These are phyloP conservation scores for Cryphonectria radicalis DNA, from an alignment of 2,329 filamentous ascomycete genomes.

Conservation along the genomic window DNA sequence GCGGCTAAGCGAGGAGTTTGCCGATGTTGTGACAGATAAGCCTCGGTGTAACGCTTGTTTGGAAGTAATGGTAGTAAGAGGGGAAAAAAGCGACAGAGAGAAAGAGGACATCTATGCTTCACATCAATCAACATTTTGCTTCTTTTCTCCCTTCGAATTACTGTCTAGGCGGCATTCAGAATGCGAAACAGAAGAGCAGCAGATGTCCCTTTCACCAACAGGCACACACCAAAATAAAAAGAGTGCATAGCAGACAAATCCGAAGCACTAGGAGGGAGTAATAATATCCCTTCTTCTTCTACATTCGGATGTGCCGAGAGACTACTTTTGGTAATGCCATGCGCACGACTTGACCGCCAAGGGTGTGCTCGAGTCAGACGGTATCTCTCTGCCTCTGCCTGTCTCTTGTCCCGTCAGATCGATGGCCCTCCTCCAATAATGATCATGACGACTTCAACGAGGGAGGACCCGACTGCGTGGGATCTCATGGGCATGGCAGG, in stretches of 20 bases:
- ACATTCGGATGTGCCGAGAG: neutral
- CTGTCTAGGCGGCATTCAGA: neutral
- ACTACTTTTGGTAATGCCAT: conserved; percentile 2
- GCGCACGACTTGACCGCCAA: conserved; percentile 4
- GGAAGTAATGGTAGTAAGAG: neutral
- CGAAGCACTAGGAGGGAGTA: neutral
- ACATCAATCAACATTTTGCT: neutral
- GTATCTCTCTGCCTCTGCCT: neutral
- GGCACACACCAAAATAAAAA: neutral
- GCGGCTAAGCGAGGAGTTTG: neutral
- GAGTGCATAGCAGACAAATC: neutral
- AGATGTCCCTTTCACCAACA: neutral
- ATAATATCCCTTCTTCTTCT: neutral
- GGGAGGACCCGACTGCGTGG: neutral
- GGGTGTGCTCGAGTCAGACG: conserved; percentile 4
- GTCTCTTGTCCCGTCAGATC: neutral
- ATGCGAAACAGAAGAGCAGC: neutral
- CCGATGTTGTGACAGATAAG: neutral
- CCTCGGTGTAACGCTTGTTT: neutral
- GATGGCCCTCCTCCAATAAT: neutral
- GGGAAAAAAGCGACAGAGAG: neutral
- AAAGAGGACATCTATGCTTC: neutral
- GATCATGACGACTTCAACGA: neutral
- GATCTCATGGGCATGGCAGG: neutral
- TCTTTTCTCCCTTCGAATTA: neutral